Conservation (phyloP, 2,329 filamentous ascomycete species). For the Didymella arachidicola region DNA sequence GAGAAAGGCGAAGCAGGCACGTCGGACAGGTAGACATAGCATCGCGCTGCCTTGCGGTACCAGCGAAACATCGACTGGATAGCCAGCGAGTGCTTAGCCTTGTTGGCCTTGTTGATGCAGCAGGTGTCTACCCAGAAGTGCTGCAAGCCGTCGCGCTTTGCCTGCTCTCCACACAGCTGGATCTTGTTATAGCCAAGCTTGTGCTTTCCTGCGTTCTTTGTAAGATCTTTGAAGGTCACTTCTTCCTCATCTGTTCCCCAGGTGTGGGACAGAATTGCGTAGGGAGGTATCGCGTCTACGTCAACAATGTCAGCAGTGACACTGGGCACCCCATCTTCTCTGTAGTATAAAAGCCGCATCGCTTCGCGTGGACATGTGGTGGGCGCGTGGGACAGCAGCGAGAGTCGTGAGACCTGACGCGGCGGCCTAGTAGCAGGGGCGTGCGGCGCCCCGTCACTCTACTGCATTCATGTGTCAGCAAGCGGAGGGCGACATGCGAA, state of each 20-base stretch:
- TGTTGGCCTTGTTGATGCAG: no score
- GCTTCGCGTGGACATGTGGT: slow-evolving; percentile 2
- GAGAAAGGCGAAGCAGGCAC: slow-evolving; percentile 13
- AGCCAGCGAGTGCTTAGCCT: slow-evolving; percentile 9
- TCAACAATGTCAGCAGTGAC: slow-evolving; percentile 2
- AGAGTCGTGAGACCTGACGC: background rate
- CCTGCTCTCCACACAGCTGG: slow-evolving; percentile 2
- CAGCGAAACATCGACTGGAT: slow-evolving; percentile 28
- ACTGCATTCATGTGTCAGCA: no score
- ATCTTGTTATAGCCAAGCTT: slow-evolving; percentile 4
- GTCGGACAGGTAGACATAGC: slow-evolving; percentile 11
- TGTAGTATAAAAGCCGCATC: slow-evolving; percentile 12
- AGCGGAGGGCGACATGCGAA: no score
- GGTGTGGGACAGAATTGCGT: slow-evolving; percentile 20
- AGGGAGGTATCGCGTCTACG: slow-evolving; percentile 1
- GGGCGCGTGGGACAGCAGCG: background rate
- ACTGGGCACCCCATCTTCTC: background rate
- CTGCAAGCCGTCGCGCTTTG: slow-evolving; percentile 3
- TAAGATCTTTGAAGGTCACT: slow-evolving; percentile 10
- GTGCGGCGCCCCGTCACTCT: background rate
- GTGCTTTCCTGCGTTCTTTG: background rate
- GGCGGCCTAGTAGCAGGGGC: background rate
- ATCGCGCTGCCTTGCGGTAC: slow-evolving; percentile 3
- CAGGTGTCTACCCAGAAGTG: no score
- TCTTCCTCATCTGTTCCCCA: slow-evolving; percentile 6